These are phyloP conservation scores for Ceratobasidium sp. DNA, from an alignment of 1,284 basidiomycete species.

Conservation along the genomic window DNA sequence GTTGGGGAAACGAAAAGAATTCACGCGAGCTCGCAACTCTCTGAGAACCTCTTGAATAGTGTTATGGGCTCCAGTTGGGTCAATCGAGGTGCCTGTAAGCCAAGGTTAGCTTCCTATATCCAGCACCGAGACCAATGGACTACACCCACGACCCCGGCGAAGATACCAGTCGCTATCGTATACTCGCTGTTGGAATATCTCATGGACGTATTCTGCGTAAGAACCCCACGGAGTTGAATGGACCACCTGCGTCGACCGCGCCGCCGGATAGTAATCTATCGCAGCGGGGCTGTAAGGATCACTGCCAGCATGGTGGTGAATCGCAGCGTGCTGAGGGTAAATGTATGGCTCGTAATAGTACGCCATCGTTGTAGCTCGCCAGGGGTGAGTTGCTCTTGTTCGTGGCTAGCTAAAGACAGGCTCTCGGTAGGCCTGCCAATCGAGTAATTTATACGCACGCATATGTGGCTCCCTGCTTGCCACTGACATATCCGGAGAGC, in stretches of 20 bases:
- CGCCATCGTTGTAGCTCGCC: neutral
- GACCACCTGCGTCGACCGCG: neutral
- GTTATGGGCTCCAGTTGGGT: constrained; percentile 15
- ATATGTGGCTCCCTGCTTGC: neutral
- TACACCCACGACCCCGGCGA: neutral
- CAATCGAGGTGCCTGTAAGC: neutral
- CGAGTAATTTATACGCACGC: neutral
- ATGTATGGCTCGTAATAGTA: constrained; percentile 7
- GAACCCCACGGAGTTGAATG: constrained; percentile 1
- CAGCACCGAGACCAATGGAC: neutral
- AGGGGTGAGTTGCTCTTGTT: neutral
- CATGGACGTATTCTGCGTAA: constrained; percentile 5
- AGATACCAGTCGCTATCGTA: neutral
- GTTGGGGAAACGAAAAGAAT: constrained; percentile 15
- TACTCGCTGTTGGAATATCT: neutral
- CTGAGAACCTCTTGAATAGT: constrained; percentile 17
- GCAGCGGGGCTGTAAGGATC: neutral
- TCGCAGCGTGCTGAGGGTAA: neutral
- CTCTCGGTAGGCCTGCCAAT: no score
- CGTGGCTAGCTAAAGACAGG: neutral
- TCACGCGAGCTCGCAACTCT: constrained; percentile 18
- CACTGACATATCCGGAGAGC: no score
- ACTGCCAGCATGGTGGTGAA: neutral
- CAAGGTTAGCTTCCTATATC: neutral
- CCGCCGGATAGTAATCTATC: constrained; percentile 20